phyloP scores from a whole-genome alignment of 1,284 basidiomycete genomes.

The Omphalotus olearius region DNA sequence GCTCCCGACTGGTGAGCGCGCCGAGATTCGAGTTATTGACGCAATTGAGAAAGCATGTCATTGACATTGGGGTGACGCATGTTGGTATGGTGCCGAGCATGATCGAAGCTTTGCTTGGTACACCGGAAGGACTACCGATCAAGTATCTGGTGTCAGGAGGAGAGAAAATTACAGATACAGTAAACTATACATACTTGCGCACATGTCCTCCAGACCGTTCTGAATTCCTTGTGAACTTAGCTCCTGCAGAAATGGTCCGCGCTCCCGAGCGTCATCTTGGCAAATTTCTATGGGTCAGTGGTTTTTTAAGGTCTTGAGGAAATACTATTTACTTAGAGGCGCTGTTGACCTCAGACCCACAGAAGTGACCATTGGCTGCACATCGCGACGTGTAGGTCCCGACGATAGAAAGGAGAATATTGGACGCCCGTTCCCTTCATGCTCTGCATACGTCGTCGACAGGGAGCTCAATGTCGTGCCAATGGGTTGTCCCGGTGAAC shows the following conservation, averaged over 20 bases:
- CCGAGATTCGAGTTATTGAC: constrained; percentile 16
- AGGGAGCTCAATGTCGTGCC: constrained; percentile 32
- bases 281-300: constrained; percentile 18
- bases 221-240: background rate
- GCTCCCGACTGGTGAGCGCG: constrained; percentile 16
- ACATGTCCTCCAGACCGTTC: background rate
- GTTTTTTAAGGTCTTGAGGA: background rate
- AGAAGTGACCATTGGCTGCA: constrained; percentile 17
- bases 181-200: background rate
- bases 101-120: constrained; percentile 16
- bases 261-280: constrained; percentile 11
- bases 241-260: constrained; percentile 16
- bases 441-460: constrained; percentile 16
- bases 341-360: constrained; percentile 10
- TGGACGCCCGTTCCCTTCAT: constrained; percentile 15
- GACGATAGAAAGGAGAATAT: constrained; percentile 18
- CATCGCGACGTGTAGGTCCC: constrained; percentile 15
- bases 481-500: constrained; percentile 44
- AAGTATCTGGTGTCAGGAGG: constrained; percentile 18
- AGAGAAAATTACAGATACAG: constrained; percentile 16
- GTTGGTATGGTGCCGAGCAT: constrained; percentile 18
- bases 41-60: constrained; percentile 13
- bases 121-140: constrained; percentile 10
- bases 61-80: constrained; percentile 16
- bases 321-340: background rate